These are phyloP conservation scores for Phytophthora ohioensis DNA, from an alignment of 352 stramenopile genomes.

Conservation along the genomic window DNA sequence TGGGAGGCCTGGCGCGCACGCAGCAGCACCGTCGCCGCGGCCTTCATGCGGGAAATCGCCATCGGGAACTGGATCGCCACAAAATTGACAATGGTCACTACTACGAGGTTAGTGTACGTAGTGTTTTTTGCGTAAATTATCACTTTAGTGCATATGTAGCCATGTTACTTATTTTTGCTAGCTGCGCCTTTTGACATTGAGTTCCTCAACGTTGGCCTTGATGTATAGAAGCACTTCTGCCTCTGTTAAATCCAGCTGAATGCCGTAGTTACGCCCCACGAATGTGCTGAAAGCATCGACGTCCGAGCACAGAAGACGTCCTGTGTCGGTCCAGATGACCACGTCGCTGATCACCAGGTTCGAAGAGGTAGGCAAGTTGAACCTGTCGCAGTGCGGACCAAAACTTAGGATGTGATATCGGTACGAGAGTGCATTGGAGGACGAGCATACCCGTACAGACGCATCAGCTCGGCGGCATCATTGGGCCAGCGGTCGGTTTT, in stretches of 20 bases:
- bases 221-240: slow-evolving; percentile 70
- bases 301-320: slow-evolving; percentile 66
- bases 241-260: slow-evolving; percentile 73
- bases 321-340: slow-evolving; percentile 73
- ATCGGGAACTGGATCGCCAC: slow-evolving; percentile 38
- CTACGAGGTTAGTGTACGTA: too few relatives aligned
- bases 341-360: slow-evolving; percentile 70
- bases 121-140: background rate
- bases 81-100: slow-evolving; percentile 1
- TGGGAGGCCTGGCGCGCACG: slow-evolving; percentile 24
- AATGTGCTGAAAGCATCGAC: slow-evolving; percentile 75
- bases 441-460: slow-evolving; percentile 52
- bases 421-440: background rate
- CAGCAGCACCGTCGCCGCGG: slow-evolving; percentile 46
- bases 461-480: slow-evolving; percentile 55
- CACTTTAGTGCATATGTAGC: background rate
- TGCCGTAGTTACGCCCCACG: slow-evolving; percentile 62
- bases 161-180: slow-evolving; percentile 1
- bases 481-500: slow-evolving; percentile 53
- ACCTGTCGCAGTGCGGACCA: slow-evolving; percentile 14
- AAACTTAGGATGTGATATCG: slow-evolving; percentile 11
- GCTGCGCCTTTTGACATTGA: slow-evolving; percentile 43
- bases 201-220: slow-evolving; percentile 76
- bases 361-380: slow-evolving; percentile 48
- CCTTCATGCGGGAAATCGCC: slow-evolving; percentile 52